These are phyloP conservation scores for Gossypium gossypioides DNA, from an alignment of 441 rosid species.

Conservation along the genomic window DNA sequence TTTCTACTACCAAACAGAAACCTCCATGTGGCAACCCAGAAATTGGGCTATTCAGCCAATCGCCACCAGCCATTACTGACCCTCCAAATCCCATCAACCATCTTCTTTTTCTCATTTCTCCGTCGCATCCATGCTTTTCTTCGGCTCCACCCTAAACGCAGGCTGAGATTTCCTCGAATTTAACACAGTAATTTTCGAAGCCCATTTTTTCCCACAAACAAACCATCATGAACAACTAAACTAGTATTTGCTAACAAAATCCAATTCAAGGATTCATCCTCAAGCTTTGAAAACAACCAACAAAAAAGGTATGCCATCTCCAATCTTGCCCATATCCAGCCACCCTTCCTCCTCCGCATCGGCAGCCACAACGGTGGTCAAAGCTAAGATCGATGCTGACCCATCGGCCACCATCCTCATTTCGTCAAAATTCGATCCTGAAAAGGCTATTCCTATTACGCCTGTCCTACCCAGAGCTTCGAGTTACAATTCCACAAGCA, in stretches of 20 bases:
- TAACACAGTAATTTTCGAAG: neutral
- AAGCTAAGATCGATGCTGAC: slow-evolving; percentile 29
- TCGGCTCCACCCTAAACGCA: neutral
- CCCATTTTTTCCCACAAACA: neutral
- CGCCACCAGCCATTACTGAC: neutral
- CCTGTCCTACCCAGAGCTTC: slow-evolving; percentile 47
- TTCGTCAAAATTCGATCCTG: slow-evolving; percentile 36
- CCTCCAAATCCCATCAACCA: neutral
- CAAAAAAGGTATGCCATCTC: slow-evolving; percentile 29
- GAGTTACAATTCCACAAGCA: slow-evolving; percentile 28
- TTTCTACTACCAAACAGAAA: neutral
- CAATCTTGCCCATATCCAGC: slow-evolving; percentile 28
- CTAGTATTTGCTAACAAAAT: neutral
- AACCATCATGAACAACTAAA: neutral
- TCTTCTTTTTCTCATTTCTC: neutral
- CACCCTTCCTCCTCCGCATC: slow-evolving; percentile 20
- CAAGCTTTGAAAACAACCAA: neutral
- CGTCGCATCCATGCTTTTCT: neutral
- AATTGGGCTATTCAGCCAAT: neutral
- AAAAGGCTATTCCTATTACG: slow-evolving; percentile 20
- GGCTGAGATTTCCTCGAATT: neutral
- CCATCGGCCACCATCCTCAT: slow-evolving; percentile 34
- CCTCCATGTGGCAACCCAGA: neutral
- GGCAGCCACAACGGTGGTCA: slow-evolving; percentile 23
- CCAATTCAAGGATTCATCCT: neutral